Evolutionary conservation across 2,329 filamentous ascomycete genomes (phyloP).

Genomic region (Diaporthe sp.): DNA sequence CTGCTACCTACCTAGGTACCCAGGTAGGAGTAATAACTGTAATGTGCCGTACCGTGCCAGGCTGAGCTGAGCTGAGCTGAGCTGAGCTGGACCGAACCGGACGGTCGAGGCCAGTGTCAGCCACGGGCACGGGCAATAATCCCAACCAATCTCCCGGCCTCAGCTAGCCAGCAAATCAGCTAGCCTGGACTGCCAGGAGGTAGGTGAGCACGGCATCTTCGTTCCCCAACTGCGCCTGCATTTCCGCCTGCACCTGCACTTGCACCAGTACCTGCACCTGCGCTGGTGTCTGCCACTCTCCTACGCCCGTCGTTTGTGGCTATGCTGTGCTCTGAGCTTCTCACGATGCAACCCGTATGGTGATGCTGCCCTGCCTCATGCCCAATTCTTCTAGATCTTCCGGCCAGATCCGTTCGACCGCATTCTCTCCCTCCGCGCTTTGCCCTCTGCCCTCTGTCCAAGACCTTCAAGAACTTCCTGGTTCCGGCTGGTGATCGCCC

Average conservation of each 20-base stretch:
- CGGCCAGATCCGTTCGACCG: neutral
- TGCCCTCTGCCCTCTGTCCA: neutral
- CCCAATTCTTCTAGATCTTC: neutral
- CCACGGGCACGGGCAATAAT: neutral
- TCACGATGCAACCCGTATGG: slow-evolving; percentile 20
- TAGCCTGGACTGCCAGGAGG: neutral
- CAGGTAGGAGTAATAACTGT: too few relatives aligned
- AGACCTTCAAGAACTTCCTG: neutral
- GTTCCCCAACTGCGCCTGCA: neutral
- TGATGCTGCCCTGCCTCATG: slow-evolving; percentile 10
- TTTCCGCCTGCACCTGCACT: neutral
- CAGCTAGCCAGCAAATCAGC: slow-evolving; percentile 17
- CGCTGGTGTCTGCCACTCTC: neutral
- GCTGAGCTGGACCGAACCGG: slow-evolving; percentile 3
- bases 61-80: neutral
- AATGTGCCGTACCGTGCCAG: neutral
- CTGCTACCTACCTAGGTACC: neutral
- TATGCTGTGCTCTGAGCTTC: slow-evolving; percentile 3
- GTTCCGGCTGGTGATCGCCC: neutral
- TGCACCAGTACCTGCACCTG: neutral
- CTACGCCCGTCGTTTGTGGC: slow-evolving; percentile 17
- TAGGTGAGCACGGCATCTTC: slow-evolving; percentile 16
- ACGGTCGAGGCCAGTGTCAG: neutral
- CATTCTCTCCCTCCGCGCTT: neutral
- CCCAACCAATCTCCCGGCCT: slow-evolving; percentile 16